Evolutionary conservation across 495 filamentous ascomycete species (phyloP), one percentile per base, ranked within the genome.

Genomic region (Neohortaea acidophila): DNA sequence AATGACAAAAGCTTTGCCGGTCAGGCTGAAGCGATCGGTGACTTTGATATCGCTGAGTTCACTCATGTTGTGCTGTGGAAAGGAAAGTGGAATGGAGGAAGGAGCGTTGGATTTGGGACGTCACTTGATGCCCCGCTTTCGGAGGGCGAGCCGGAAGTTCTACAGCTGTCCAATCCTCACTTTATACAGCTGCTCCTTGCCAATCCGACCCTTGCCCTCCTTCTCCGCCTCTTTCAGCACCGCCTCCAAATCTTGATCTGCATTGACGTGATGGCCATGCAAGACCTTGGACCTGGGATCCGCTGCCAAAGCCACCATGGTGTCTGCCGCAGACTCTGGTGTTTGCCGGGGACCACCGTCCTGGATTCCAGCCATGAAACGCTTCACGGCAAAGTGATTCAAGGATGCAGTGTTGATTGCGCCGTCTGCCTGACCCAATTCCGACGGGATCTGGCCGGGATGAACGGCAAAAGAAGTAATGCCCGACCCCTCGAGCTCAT

Each of bases 171-270:
- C 8, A 15, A 43, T 38, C 21, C 18, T 48, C n/a, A 40, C 29
- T 2, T 13, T 2, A 21, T 44, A 39, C 35, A 48, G 5, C 18
- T 33, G 32, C 26, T 44, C 40, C 34, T 30, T 44, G 13, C 23
- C 45, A 12, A 44, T 43, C 12, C 40, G 20, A 4, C 45, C 41
- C 4, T 17, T 15, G n/a, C 34, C 37, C 15, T 39, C 45, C 36
- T 39, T 39, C 29, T 44, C 33, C n/a, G 36, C 41, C 22, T 48
- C 45, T 20, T 34, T 21, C 24, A 48, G 1, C 17, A 48, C 31
- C 2, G 28, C 18, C 24, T 45, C 37, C 7, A 45, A 19, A 27
- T 45, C 33, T n/a, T 39, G n/a, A 3, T 20, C 14, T 2, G 29
- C 35, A 38, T 31, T 39, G 22, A 45, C 23, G 28, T 31, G 43